Conservation (phyloP, 2,329 filamentous ascomycete genomes). For the Helicocarpus griseus region DNA sequence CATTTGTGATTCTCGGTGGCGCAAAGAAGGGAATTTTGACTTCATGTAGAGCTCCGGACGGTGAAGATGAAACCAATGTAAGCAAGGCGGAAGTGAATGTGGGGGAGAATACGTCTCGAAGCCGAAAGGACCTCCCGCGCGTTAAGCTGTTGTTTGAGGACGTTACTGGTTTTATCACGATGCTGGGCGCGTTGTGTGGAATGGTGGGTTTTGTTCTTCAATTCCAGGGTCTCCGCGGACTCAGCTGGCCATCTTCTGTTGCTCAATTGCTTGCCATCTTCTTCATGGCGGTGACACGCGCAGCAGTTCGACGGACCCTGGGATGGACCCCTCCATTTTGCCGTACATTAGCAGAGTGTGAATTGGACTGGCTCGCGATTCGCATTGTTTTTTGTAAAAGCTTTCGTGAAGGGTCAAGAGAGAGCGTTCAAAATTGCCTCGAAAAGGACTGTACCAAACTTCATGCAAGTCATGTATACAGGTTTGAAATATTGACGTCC, state of each 20-base stretch:
- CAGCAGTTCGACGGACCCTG: slow-evolving; percentile 16
- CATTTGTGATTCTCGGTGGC: not conserved
- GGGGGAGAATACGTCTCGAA: not conserved
- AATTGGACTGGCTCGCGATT: slow-evolving; percentile 20
- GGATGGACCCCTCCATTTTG: not conserved
- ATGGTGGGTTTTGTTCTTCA: slow-evolving; percentile 20
- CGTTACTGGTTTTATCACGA: not conserved
- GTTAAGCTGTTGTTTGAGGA: slow-evolving; percentile 3
- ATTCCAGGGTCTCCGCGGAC: slow-evolving; percentile 18
- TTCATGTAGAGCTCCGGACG: not conserved
- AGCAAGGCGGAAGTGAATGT: not conserved
- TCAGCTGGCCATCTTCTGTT: slow-evolving; percentile 19
- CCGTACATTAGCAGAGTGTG: slow-evolving; percentile 9
- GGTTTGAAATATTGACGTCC: not conserved
- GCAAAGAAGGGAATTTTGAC: not conserved
- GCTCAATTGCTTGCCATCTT: slow-evolving; percentile 16
- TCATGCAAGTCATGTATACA: not conserved
- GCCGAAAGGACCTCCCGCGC: not conserved
- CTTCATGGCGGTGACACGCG: slow-evolving; percentile 17
- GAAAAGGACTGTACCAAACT: not conserved
- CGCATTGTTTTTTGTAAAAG: not conserved
- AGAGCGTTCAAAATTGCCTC: not conserved
- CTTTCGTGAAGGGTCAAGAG: not conserved
- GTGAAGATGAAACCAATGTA: not conserved
- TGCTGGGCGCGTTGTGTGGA: slow-evolving; percentile 10